A percentile compares a stretch with the other conserved stretches of the same genome.
phyloP scores from a whole-genome alignment of 2,329 filamentous ascomycete genomes.

The Balansia obtecta region DNA sequence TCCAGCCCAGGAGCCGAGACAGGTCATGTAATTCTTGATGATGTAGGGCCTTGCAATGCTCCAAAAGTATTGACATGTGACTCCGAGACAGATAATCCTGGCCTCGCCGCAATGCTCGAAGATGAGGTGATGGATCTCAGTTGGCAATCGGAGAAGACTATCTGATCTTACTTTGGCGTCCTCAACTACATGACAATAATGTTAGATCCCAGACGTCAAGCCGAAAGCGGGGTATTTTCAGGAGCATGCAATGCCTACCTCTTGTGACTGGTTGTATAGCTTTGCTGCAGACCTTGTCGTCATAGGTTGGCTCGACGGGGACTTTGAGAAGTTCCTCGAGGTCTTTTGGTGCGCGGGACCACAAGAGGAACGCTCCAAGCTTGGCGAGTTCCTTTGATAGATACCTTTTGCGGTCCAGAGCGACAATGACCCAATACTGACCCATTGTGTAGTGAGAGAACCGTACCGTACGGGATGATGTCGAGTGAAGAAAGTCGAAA shows the following conservation, averaged over 20 bases:
- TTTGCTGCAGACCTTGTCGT: no score
- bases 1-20: neutral
- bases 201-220: neutral
- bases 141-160: neutral
- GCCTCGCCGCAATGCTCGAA: neutral
- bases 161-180: neutral
- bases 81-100: neutral
- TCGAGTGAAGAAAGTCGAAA: no score
- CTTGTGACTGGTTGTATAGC: no score
- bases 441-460: neutral
- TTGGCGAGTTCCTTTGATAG: neutral
- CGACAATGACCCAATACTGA: neutral
- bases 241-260: no score
- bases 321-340: neutral
- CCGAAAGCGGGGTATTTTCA: no score
- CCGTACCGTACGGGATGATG: no score
- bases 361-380: neutral
- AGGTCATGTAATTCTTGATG: neutral
- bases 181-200: neutral
- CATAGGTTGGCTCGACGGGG: neutral
- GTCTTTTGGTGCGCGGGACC: neutral
- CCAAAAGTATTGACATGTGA: conserved; percentile 2
- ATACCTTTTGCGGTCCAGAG: neutral
- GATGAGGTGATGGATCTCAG: neutral
- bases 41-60: neutral